These are phyloP conservation scores for Colletotrichum tofieldiae DNA, from an alignment of 2,329 filamentous ascomycete species.

Conservation along the genomic window DNA sequence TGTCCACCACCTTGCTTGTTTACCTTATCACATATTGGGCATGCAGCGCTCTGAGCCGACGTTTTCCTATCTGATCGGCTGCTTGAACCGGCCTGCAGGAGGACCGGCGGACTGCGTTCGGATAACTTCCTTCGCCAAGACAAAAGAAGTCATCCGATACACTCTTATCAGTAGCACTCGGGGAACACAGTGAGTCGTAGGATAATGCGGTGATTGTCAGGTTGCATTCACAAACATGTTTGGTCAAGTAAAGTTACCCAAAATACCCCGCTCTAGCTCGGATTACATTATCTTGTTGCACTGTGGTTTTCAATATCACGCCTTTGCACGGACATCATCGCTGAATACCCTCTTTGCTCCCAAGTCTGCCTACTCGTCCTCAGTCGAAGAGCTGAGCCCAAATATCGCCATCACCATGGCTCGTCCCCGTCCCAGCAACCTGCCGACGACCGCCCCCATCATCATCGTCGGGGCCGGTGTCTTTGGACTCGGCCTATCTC, in stretches of 20 bases:
- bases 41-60: neutral
- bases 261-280: neutral
- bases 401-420: neutral
- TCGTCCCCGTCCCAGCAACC: neutral
- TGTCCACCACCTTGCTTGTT: neutral
- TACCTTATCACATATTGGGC: neutral
- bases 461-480: neutral
- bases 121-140: neutral
- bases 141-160: neutral
- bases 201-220: neutral
- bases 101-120: neutral
- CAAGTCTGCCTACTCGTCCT: neutral
- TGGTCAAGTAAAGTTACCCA: neutral
- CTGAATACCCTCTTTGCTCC: neutral
- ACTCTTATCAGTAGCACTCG: neutral
- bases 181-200: neutral
- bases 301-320: neutral
- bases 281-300: neutral
- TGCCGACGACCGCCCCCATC: neutral
- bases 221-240: neutral
- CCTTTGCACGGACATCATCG: neutral
- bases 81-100: neutral
- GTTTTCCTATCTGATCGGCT: neutral
- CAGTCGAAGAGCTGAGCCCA: neutral
- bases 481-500: no score